Percentiles rank a stretch among this genome's conserved stretches.
Conservation (phyloP, 1,284 basidiomycete genomes). For the Ceratobasidium sp. region DNA sequence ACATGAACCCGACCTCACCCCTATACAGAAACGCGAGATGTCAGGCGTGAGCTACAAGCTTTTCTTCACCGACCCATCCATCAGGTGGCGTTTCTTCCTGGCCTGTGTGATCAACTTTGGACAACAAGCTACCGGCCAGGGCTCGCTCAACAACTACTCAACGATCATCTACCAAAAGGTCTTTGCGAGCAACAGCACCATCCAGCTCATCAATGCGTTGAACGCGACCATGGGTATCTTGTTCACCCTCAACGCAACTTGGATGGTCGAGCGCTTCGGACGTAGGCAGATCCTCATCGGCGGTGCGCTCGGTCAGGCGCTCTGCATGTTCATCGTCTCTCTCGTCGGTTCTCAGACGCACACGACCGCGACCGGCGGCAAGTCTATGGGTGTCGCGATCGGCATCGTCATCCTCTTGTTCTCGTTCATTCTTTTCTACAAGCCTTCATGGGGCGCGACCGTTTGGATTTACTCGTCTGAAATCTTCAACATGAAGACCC, state of each 20-base stretch:
- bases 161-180: slow-evolving; percentile 51
- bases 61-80: slow-evolving; percentile 49
- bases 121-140: slow-evolving; percentile 51
- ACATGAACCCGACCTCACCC: not conserved
- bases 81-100: slow-evolving; percentile 50
- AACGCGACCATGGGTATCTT: slow-evolving; percentile 49
- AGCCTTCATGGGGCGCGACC: slow-evolving; percentile 52
- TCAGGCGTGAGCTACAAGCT: slow-evolving; percentile 40
- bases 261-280: slow-evolving; percentile 49
- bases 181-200: slow-evolving; percentile 47
- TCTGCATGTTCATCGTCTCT: slow-evolving; percentile 48
- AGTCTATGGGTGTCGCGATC: slow-evolving; percentile 49
- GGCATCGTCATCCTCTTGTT: slow-evolving; percentile 49
- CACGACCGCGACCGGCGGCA: slow-evolving; percentile 38
- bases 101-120: slow-evolving; percentile 50
- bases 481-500: slow-evolving; percentile 51
- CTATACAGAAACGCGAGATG: slow-evolving; percentile 30
- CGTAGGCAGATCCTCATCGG: slow-evolving; percentile 45
- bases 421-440: slow-evolving; percentile 50
- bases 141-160: slow-evolving; percentile 48
- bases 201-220: slow-evolving; percentile 51
- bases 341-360: slow-evolving; percentile 46
- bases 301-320: slow-evolving; percentile 48
- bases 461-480: slow-evolving; percentile 51
- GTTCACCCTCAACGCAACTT: slow-evolving; percentile 49